Evolutionary conservation across 1,139 yeast genomes (phyloP), one percentile per base, ranked within the genome.

Genomic region (Taphrina deformans): DNA sequence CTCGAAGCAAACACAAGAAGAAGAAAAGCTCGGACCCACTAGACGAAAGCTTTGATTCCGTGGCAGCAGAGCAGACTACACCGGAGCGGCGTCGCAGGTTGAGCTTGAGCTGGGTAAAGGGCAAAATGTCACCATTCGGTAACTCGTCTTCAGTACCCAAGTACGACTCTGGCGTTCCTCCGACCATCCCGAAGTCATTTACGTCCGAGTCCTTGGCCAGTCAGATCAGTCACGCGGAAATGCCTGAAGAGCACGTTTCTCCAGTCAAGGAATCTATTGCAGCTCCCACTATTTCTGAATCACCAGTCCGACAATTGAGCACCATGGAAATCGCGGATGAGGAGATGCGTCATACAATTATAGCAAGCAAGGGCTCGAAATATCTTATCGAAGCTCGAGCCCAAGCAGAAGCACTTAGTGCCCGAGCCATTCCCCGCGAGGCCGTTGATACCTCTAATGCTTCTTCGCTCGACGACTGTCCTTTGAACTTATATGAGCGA

Each of bases 401-500:
- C 3, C 48, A 51, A 18, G 33, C 46, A 18, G 50, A 31, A n/a
- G 63, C 41, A 3, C 33, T 59, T 14, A 50, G 38, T 10, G 50
- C 38, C 12, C 63, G 56, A 18, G 63, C 63, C 9, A 26, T n/a
- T 3, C 48, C 63, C 3, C 50, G 50, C 18, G 12, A 18, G 18
- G 55, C 63, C 3, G 56, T 50, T 12, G 46, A 33, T 10, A 35
- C 46, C 12, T 48, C 55, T 16, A 18, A 35, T 24, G 10, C 26
- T 12, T 50, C 40, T 6, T 4, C 24, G 31, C 59, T 62, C 3
- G 61, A 38, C 12, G 62, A 45, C 29, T 44, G 62, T 12, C 55
- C 66, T n/a, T 50, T 82, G 27, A 79, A 78, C 64, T 72, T 80
- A 23, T 83, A 82, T 68, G 88, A 85, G 72, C 75, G 81, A 63